Conservation (phyloP, 2,329 filamentous ascomycete genomes). For the Sporothrix protearum region DNA sequence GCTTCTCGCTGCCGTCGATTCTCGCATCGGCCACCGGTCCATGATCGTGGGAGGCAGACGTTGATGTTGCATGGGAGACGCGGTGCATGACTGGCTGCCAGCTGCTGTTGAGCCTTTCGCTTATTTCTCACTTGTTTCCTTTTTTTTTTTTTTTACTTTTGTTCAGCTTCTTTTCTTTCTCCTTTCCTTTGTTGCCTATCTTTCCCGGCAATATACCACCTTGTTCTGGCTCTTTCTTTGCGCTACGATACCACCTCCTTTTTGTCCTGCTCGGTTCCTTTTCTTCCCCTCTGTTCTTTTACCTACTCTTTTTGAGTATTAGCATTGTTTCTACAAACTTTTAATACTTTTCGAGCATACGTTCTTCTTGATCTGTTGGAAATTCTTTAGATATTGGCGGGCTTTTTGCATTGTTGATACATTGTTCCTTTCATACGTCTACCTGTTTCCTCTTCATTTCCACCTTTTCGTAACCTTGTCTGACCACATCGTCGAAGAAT, state of each 20-base stretch:
- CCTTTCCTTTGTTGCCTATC: neutral
- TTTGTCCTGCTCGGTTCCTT: neutral
- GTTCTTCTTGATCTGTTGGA: neutral
- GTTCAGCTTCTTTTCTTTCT: neutral
- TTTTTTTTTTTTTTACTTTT: neutral
- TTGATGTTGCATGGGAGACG: neutral
- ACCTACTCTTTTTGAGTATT: neutral
- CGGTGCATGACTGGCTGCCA: neutral
- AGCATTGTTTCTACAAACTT: neutral
- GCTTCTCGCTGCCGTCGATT: constrained; percentile 22
- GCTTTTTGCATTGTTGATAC: neutral
- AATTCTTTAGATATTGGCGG: neutral
- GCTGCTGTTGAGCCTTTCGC: neutral
- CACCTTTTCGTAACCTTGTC: neutral
- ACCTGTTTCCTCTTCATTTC: neutral
- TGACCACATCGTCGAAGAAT: neutral
- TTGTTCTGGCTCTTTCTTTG: constrained; percentile 11
- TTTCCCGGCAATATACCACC: constrained; percentile 6
- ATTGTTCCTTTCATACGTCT: neutral
- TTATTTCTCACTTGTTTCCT: neutral
- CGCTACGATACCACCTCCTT: constrained; percentile 21
- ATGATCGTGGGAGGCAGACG: neutral
- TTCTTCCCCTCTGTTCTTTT: too few species aligned
- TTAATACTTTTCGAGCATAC: neutral
- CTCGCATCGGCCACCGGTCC: constrained; percentile 7